Base-by-base conservation (phyloP, 2,329 filamentous ascomycete species). In the Pseudodiploospora longispora region DNA sequence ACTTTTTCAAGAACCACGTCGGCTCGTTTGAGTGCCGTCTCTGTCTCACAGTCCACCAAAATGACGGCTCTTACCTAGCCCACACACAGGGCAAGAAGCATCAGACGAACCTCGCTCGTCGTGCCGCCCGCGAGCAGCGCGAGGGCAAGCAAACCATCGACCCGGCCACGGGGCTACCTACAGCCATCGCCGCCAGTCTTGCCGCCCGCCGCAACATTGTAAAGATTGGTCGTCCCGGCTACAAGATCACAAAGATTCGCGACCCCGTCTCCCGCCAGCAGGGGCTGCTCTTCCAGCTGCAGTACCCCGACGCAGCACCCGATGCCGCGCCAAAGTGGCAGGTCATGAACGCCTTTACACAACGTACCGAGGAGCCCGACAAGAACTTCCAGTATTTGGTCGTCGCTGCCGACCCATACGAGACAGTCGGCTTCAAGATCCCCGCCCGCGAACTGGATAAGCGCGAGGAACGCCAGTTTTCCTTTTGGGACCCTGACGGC, bases 1-100 rank as follows among this genome's bases (percentile, higher is more conserved):
- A 97, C 78, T 96, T 97, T 75, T 98, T 98, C 83, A 95, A 95
- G 67, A 98, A 98, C 74, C 91, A 98, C 68, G 87, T 97, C 58
- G 93, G 93, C 60, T 93, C 85, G 60, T 98, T 96, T 68, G 93
- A 98, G 68, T 98, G 93, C 66, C 87, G 93, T 30, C 84, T 98
- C 35, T 98, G 93, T 61, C 74, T 98, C 28, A 98, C 93, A 0
- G 91, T 97, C 4, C 93, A 98, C 75, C 93, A 98, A 61, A 98
- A 98, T 65, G 93, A 98, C 71, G 93, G 93, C 51, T 96, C 90
- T 39, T 98, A 98, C 68, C 88, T 98, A 54, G 93, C 93, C 2
- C 93, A 98, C 69, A 98, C 93, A 4, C 93, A 98, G 69, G 93
- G 93, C 47, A 88, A 93, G 63, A 98, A 98, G 71, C 93, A 98